A percentile compares a stretch with the other conserved stretches of the same genome.
Conservation (phyloP, 768 basidiomycete genomes). For the Russula ochroleuca region DNA sequence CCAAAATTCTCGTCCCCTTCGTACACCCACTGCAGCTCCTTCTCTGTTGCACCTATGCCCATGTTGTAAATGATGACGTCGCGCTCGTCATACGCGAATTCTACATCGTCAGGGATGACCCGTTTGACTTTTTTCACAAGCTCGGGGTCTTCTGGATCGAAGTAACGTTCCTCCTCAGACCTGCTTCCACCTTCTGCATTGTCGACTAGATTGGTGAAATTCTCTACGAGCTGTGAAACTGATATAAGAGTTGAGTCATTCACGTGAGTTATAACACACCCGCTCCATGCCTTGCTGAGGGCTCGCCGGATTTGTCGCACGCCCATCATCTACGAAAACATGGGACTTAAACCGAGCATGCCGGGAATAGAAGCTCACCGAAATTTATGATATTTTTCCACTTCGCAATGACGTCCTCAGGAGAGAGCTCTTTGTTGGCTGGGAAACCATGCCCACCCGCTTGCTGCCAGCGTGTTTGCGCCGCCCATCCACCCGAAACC, state of each 20-base stretch:
- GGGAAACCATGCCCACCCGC: conserved; percentile 87
- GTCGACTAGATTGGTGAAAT: conserved; percentile 47
- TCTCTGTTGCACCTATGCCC: conserved; percentile 88
- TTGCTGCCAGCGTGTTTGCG: conserved; percentile 90
- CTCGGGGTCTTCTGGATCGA: conserved; percentile 77
- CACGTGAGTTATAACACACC: conserved; percentile 35
- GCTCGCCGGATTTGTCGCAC: conserved; percentile 75
- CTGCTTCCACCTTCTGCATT: conserved; percentile 25
- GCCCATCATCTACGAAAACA: conserved; percentile 57
- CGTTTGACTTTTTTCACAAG: conserved; percentile 82
- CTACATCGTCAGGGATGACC: conserved; percentile 46
- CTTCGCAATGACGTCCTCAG: conserved; percentile 74
- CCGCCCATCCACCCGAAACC: conserved; percentile 86
- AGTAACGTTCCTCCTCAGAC: conserved; percentile 42
- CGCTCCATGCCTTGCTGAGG: conserved; percentile 74
- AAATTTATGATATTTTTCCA: conserved; percentile 87
- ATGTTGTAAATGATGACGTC: conserved; percentile 95
- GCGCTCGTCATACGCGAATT: conserved; percentile 77
- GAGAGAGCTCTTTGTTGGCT: conserved; percentile 62
- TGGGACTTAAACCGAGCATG: background rate
- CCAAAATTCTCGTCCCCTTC: conserved; percentile 85
- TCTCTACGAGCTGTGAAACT: conserved; percentile 45
- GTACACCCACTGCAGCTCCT: conserved; percentile 87
- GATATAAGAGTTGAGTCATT: background rate
- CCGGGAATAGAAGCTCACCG: conserved; percentile 41